Evolutionary conservation across 805 yeast species (phyloP).

Genomic region (Candida argentea): DNA sequence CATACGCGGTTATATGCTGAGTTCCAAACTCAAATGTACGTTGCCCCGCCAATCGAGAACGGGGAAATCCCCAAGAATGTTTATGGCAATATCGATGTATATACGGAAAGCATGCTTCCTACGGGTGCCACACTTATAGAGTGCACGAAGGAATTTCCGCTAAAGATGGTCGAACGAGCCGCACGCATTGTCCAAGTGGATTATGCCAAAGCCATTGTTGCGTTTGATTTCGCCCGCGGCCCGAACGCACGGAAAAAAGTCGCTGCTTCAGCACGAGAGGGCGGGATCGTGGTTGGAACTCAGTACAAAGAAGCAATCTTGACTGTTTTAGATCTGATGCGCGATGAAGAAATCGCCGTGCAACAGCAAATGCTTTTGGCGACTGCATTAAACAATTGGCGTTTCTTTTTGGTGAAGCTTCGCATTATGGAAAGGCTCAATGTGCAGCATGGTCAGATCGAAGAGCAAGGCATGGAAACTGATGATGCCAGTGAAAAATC

Average conservation of each 20-base stretch:
- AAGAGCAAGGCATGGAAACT: conserved; percentile 5
- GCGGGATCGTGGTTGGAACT: conserved; percentile 67
- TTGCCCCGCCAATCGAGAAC: conserved; percentile 54
- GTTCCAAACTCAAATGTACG: conserved; percentile 63
- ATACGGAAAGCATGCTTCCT: conserved; percentile 75
- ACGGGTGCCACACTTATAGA: conserved; percentile 55
- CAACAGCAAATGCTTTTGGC: conserved; percentile 34
- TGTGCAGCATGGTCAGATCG: conserved; percentile 37
- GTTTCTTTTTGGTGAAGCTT: conserved; percentile 38
- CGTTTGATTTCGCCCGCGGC: conserved; percentile 55
- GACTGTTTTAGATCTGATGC: conserved; percentile 37
- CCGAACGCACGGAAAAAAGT: conserved; percentile 10
- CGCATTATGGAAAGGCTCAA: conserved; percentile 38
- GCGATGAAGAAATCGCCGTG: conserved; percentile 40
- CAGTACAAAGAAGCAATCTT: conserved; percentile 53
- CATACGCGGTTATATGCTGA: conserved; percentile 60
- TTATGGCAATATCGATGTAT: conserved; percentile 78
- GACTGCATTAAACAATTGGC: conserved; percentile 46
- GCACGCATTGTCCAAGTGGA: conserved; percentile 63
- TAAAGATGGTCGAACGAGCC: conserved; percentile 53
- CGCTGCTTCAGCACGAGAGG: conserved; percentile 51
- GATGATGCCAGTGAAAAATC: conserved; percentile 7
- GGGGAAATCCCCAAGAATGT: conserved; percentile 69
- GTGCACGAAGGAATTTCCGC: conserved; percentile 13
- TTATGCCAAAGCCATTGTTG: conserved; percentile 79